Evolutionary conservation across 1,139 yeast genomes (phyloP).

Genomic region (Debaryomycetaceae sp.): DNA sequence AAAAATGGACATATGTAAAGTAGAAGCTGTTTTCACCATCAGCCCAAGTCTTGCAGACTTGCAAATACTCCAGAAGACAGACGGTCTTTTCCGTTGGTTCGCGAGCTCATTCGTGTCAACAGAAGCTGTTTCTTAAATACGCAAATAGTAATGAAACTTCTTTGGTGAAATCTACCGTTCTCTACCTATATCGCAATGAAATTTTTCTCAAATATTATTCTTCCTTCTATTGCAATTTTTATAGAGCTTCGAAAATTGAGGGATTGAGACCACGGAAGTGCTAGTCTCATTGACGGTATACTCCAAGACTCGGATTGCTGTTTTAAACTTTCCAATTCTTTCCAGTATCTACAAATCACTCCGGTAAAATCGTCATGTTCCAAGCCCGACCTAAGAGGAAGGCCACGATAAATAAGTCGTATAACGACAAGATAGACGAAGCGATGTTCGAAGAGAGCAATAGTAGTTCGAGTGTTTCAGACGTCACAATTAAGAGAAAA

Average conservation of each 20-base stretch:
- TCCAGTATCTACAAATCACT: background rate
- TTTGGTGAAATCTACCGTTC: background rate
- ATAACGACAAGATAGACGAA: constrained; percentile 37
- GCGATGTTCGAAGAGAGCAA: constrained; percentile 23
- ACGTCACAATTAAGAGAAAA: constrained; percentile 5
- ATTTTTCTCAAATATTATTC: background rate
- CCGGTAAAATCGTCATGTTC: constrained; percentile 14
- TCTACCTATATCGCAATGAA: background rate
- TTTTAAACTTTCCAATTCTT: background rate
- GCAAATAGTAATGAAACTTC: too few species aligned
- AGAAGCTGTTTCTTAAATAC: too few species aligned
- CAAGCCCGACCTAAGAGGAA: constrained; percentile 40
- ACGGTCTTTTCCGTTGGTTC: too few species aligned
- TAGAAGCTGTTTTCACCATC: background rate
- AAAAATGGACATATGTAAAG: constrained; percentile 26
- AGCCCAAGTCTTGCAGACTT: too few species aligned
- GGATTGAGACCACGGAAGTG: background rate
- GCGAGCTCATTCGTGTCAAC: too few species aligned
- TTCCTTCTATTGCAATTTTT: background rate
- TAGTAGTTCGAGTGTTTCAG: constrained; percentile 1
- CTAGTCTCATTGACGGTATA: background rate
- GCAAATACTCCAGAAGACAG: too few species aligned
- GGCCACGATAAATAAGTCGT: constrained; percentile 43
- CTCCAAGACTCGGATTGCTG: background rate
- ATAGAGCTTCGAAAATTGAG: background rate